Evolutionary conservation across 306 rosid genomes (phyloP).

Genomic region (Quercus suber): DNA sequence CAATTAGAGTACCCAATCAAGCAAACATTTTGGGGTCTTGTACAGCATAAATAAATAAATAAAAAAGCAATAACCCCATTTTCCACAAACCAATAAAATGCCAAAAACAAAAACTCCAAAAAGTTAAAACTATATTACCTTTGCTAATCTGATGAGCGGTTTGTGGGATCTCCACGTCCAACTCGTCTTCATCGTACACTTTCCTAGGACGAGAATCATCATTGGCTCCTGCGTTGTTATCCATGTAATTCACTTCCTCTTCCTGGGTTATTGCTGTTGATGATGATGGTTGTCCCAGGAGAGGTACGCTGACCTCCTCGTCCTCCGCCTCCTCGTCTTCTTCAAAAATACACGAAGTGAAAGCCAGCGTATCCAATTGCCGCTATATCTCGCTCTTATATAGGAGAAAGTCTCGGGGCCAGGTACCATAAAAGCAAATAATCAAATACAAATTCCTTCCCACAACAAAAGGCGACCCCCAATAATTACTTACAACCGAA

Average conservation of each 20-base stretch:
- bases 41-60: background rate
- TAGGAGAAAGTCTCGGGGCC: no score
- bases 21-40: background rate
- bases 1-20: background rate
- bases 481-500: no score
- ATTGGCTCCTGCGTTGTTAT: background rate
- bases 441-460: no score
- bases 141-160: slow-evolving; percentile 86
- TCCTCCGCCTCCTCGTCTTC: background rate
- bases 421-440: no score
- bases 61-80: background rate
- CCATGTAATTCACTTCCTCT: background rate
- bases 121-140: background rate
- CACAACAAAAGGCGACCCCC: no score
- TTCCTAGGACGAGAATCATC: slow-evolving; percentile 3
- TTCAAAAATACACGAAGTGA: no score
- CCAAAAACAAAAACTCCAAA: background rate
- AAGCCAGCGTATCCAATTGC: no score
- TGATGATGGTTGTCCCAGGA: background rate
- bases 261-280: no score
- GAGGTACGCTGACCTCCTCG: background rate
- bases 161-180: slow-evolving; percentile 44
- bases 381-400: no score
- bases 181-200: slow-evolving; percentile 23
- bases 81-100: background rate